These are phyloP conservation scores for Huntiella savannae DNA, from an alignment of 2,329 filamentous ascomycete species.

Conservation along the genomic window DNA sequence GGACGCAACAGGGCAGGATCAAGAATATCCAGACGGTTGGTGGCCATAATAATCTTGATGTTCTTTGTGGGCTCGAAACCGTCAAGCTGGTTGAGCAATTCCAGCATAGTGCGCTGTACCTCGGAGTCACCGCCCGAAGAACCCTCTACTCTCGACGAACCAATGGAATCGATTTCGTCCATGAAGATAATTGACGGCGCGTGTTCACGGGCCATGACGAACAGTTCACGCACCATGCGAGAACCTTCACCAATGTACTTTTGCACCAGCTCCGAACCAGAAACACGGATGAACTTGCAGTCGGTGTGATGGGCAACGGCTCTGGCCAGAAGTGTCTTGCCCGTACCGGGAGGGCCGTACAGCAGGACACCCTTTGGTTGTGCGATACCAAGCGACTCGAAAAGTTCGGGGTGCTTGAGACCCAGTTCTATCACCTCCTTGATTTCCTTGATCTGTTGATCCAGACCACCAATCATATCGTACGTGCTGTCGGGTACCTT, in stretches of 20 bases:
- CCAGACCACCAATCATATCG: slow-evolving; percentile 98
- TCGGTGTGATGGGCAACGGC: slow-evolving; percentile 96
- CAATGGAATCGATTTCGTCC: slow-evolving; percentile 99
- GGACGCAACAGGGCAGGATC: slow-evolving; percentile 87
- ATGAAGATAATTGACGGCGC: slow-evolving; percentile 99
- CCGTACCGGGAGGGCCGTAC: slow-evolving; percentile 90
- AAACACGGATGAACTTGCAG: slow-evolving; percentile 97
- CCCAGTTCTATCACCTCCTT: slow-evolving; percentile 99
- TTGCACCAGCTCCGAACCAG: slow-evolving; percentile 87
- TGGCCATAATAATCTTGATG: slow-evolving; percentile 99
- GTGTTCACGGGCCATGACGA: slow-evolving; percentile 97
- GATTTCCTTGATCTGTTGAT: slow-evolving; percentile 99
- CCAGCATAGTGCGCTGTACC: slow-evolving; percentile 96
- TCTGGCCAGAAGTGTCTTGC: slow-evolving; percentile 86
- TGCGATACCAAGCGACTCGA: slow-evolving; percentile 96
- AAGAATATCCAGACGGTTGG: slow-evolving; percentile 91
- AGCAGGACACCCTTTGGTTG: slow-evolving; percentile 95
- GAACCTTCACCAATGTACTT: slow-evolving; percentile 98
- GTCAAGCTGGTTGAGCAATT: slow-evolving; percentile 93
- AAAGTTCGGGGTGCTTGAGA: slow-evolving; percentile 93
- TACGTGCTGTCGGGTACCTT: slow-evolving; percentile 99
- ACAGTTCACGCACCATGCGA: slow-evolving; percentile 95
- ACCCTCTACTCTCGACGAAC: slow-evolving; percentile 88
- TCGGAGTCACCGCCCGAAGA: slow-evolving; percentile 92
- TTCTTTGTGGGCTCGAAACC: slow-evolving; percentile 99